Evolutionary conservation across 2,329 filamentous ascomycete species (phyloP), one percentile per base, ranked within the genome.

Genomic region (Fusarium sp.): DNA sequence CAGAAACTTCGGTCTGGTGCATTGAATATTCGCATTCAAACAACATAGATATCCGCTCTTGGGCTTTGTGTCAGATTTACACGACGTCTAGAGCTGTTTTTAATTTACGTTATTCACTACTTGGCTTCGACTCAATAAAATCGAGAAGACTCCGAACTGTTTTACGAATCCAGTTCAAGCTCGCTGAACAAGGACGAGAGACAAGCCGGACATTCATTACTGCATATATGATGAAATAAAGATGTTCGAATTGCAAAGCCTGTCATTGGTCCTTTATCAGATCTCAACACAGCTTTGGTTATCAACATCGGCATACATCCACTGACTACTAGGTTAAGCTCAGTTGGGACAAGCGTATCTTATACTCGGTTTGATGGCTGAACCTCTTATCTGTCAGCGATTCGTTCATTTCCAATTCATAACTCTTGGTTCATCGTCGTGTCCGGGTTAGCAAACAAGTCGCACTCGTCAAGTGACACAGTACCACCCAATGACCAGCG

Each of bases 41-140:
- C 58, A 71, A 66, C 69, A 70, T 76, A 76, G 70, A 77, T 76
- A 77, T 77, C 74, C 74, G 61, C 65, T 71, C 61, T 64, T 45
- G 57, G 53, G 46, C 41, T 65, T 51, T 42, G 49, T 46, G 52
- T 52, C 41, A 37, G 51, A 53, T 42, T 37, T 44, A 27, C 44
- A 58, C 30, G 18, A 56, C 62, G 47, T 56, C 54, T 46, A 60
- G 62, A 66, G 61, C 56, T 48, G 46, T 63, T 69, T 54, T 70
- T 65, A 67, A 74, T 73, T 71, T 65, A 75, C 61, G 42, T 67
- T 62, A 52, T 71, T 70, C 27, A 66, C 34, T 37, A 24, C 24
- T 59, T 44, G 41, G 37, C 22, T 32, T 55, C 16, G 49, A 41
- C 22, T 42, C 46, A 29, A 34, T 29, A 45, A 11, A 22, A 42